Evolutionary conservation across 768 basidiomycete species (phyloP).

Genomic region (Termitomyces sp.): DNA sequence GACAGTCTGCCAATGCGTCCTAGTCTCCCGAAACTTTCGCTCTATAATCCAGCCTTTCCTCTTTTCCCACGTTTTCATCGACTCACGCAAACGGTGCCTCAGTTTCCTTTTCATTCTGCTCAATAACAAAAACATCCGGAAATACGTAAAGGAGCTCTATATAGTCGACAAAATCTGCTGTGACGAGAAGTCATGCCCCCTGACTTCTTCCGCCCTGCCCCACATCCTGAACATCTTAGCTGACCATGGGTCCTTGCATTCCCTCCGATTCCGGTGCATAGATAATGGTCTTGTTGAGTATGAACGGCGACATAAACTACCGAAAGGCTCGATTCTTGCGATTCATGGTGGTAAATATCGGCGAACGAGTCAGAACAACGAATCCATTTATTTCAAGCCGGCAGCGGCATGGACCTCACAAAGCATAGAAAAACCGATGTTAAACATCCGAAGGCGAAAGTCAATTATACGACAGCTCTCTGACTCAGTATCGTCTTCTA

Average conservation of each 20-base stretch:
- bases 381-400: neutral
- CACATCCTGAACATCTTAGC: neutral
- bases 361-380: neutral
- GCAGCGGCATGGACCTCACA: neutral
- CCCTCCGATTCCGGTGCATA: neutral
- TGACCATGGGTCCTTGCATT: neutral
- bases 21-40: neutral
- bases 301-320: neutral
- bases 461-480: neutral
- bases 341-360: neutral
- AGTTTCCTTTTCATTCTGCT: neutral
- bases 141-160: slow-evolving; percentile 1
- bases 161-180: neutral
- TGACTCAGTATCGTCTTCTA: neutral
- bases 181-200: neutral
- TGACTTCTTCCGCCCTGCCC: neutral
- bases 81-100: neutral
- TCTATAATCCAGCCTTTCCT: neutral
- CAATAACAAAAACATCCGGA: neutral
- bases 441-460: neutral
- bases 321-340: neutral
- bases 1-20: neutral
- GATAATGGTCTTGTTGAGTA: neutral
- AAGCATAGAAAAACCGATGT: neutral
- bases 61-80: neutral